A percentile compares a stretch with the other conserved stretches of the same genome.
phyloP scores from a whole-genome alignment of 306 rosid genomes.

The Boehmeria nivea region DNA sequence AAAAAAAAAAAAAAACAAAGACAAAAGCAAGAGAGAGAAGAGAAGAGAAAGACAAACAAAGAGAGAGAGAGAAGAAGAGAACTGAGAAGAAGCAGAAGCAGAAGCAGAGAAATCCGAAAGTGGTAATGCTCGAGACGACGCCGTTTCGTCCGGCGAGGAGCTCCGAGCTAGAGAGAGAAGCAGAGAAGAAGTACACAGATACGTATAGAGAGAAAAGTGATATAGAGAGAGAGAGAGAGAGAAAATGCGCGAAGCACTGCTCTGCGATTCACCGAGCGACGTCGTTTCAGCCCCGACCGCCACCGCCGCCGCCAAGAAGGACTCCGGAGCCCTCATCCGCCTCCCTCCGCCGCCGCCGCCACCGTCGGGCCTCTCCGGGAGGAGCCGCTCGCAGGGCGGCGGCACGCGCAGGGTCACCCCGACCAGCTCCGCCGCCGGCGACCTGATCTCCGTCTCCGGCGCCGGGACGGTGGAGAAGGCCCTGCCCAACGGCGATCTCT shows the following conservation, averaged over 20 bases:
- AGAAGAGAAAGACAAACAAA: neutral
- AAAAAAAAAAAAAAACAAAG: conserved; percentile 9
- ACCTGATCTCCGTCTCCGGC: neutral
- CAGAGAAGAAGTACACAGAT: too few relatives aligned
- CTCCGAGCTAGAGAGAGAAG: neutral
- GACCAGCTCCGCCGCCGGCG: conserved; percentile 12
- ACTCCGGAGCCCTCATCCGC: neutral
- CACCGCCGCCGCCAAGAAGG: conserved; percentile 10
- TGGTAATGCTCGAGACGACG: conserved; percentile 19
- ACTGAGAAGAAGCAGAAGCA: conserved; percentile 2
- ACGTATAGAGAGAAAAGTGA: neutral
- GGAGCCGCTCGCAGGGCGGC: conserved; percentile 58
- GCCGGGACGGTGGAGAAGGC: conserved; percentile 28
- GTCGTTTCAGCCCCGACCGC: conserved; percentile 8
- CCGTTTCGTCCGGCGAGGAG: conserved; percentile 25
- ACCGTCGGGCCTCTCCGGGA: conserved; percentile 28
- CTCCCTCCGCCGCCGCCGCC: conserved; percentile 15
- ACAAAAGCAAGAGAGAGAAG: conserved; percentile 8
- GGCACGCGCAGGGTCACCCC: conserved; percentile 62
- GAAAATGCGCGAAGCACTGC: conserved; percentile 71
- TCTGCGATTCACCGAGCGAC: conserved; percentile 29
- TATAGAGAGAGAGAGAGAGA: neutral
- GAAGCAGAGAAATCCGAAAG: neutral
- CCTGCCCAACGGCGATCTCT: conserved; percentile 80
- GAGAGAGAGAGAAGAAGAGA: conserved; percentile 6